Evolutionary conservation across 331 rosid species (phyloP).

Genomic region (Quercus tomentella): DNA sequence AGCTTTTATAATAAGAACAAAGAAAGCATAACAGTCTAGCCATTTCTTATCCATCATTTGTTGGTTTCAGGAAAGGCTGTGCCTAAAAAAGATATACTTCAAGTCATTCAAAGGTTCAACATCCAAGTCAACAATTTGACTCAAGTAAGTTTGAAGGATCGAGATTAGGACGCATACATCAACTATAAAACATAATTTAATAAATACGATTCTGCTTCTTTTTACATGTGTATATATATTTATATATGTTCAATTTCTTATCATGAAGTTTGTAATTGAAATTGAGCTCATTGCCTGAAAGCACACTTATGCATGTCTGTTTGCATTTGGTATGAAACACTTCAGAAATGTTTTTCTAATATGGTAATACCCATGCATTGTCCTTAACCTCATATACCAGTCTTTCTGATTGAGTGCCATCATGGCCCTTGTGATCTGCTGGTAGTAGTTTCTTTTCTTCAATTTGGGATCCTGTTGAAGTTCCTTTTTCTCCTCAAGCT

Average conservation of each 20-base stretch:
- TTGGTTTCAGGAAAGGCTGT: constrained; percentile 70
- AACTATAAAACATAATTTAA: background rate
- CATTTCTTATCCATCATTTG: constrained; percentile 14
- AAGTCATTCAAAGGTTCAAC: constrained; percentile 74
- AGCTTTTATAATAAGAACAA: background rate
- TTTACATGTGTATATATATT: background rate
- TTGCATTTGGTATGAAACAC: background rate
- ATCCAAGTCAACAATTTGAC: constrained; percentile 96
- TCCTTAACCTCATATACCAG: background rate
- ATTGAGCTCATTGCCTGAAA: background rate
- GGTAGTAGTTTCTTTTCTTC: background rate
- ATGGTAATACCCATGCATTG: background rate
- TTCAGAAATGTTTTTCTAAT: background rate
- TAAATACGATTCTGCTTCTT: background rate
- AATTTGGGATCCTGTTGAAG: background rate
- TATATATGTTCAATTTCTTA: background rate
- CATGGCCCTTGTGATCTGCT: background rate
- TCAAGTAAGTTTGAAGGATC: constrained; percentile 48
- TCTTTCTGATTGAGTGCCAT: background rate
- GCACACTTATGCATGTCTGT: background rate
- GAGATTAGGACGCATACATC: background rate
- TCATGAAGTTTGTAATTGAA: background rate
- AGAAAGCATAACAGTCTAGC: background rate
- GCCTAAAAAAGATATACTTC: constrained; percentile 65
- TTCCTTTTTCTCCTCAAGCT: background rate